Base-by-base conservation (phyloP, 768 basidiomycete species). In the Naganishia randhawae region DNA sequence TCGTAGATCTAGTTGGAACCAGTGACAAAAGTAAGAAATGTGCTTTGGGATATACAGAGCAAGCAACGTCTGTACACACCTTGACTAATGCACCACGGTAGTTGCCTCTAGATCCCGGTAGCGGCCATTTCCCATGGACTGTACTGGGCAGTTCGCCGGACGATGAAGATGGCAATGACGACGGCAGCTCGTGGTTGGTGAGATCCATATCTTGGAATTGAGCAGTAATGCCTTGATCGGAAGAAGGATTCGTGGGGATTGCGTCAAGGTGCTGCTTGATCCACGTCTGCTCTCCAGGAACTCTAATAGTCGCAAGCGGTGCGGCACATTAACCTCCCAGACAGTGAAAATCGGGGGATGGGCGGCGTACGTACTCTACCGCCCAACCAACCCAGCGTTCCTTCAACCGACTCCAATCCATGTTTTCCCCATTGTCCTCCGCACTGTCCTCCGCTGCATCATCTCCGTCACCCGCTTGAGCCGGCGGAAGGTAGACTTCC, bases 371-470 rank as follows among this genome's bases (percentile, higher is more conserved):
- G 68, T 55, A 80, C 78, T 80, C 73, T 10, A 77, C 74, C 19
- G 68, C 77, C 78, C 78, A 80, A 11, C 76, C 76, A 9, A 78
- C 72, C 77, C 76, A 78, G 66, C 78, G 55, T 50, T 80, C 78
- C 32, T 73, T 71, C 14, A 79, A 65, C 33, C 73, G 51, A 33
- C 57, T 73, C 73, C 72, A 73, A 71, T 79, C 77, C 14, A 71
- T 55, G 8, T 31, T 25, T 22, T 51, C 62, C 11, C 45, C 67
- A 35, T 65, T 31, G 0, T 42, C 54, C 27, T 45, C 50, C 31
- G 62, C 57, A 7, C 55, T 22, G 3, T 50, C 67, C 14, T 57
- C 45, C 17, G 32, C 37, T 9, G 11, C 11, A 13, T 61, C 66
- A 27, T 42, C 52, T 31, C 64, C 53, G 14, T 61, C 41, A 13